Conservation (phyloP, 2,329 filamentous ascomycete species). For the Trichoderma hamatum region DNA sequence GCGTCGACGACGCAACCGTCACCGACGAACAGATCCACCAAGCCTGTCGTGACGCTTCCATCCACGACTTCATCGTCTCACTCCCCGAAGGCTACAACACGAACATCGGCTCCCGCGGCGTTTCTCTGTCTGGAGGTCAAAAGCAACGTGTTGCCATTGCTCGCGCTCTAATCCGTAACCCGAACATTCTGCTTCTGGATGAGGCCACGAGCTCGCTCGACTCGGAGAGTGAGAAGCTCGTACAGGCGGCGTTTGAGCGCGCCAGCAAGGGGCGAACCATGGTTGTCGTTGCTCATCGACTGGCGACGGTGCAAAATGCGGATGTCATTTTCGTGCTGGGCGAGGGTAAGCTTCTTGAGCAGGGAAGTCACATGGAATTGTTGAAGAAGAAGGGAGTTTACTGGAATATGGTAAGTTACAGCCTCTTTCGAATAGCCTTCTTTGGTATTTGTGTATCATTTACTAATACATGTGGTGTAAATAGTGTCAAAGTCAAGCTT, state of each 20-base stretch:
- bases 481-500: conserved; percentile 62
- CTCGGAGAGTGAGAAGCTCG: conserved; percentile 62
- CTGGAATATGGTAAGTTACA: conserved; percentile 58
- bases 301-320: conserved; percentile 77
- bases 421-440: too few species aligned
- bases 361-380: conserved; percentile 56
- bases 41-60: conserved; percentile 64
- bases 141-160: conserved; percentile 72
- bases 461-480: conserved; percentile 33
- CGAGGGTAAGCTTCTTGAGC: conserved; percentile 59
- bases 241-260: conserved; percentile 68
- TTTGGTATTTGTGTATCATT: neutral
- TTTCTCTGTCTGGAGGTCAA: conserved; percentile 70
- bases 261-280: conserved; percentile 65
- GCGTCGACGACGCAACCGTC: conserved; percentile 58
- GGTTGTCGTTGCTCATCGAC: conserved; percentile 75
- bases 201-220: conserved; percentile 74
- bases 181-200: conserved; percentile 68
- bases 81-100: conserved; percentile 71
- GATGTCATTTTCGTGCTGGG: conserved; percentile 81
- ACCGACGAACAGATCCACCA: conserved; percentile 56
- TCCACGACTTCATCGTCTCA: conserved; percentile 70
- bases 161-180: conserved; percentile 67
- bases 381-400: conserved; percentile 57
- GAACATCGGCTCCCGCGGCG: conserved; percentile 66